Conservation (phyloP, 2,329 filamentous ascomycete species). For the Sarocladiaceae sp. region DNA sequence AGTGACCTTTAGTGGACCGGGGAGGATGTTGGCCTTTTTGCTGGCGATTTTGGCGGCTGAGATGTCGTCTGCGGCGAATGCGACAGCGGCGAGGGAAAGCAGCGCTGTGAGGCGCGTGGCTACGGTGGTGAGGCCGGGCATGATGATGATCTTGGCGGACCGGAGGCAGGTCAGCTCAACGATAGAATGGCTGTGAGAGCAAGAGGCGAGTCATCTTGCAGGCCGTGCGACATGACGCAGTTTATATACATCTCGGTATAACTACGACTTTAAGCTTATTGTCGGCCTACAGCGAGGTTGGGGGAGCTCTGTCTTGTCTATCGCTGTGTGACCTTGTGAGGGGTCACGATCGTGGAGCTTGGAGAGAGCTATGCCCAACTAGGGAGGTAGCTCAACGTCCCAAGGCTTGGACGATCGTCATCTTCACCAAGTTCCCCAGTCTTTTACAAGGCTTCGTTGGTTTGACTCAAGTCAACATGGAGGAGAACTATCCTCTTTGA, state of each 20-base stretch:
- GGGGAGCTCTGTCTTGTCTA: too few relatives aligned
- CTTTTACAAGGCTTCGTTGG: neutral
- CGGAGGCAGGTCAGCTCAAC: too few relatives aligned
- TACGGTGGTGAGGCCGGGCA: conserved; percentile 4
- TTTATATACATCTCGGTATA: too few relatives aligned
- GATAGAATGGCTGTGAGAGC: too few relatives aligned
- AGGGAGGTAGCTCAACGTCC: neutral
- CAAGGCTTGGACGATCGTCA: conserved; percentile 4
- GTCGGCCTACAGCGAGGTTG: too few relatives aligned
- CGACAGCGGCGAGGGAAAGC: conserved; percentile 4
- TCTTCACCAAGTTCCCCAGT: neutral
- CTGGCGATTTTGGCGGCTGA: conserved; percentile 33
- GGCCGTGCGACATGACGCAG: neutral
- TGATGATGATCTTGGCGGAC: neutral
- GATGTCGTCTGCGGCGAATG: conserved; percentile 16
- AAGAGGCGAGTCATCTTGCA: too few relatives aligned
- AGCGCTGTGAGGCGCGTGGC: conserved; percentile 1
- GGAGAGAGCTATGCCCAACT: neutral
- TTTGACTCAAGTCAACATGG: neutral
- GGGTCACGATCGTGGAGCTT: neutral
- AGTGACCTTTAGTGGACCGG: conserved; percentile 67
- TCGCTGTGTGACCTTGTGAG: too few relatives aligned
- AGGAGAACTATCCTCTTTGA: neutral
- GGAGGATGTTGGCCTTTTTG: conserved; percentile 38
- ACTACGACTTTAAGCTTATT: too few relatives aligned